Evolutionary conservation across 208 protist species (phyloP).

Genomic region (Leishmania arabica): DNA sequence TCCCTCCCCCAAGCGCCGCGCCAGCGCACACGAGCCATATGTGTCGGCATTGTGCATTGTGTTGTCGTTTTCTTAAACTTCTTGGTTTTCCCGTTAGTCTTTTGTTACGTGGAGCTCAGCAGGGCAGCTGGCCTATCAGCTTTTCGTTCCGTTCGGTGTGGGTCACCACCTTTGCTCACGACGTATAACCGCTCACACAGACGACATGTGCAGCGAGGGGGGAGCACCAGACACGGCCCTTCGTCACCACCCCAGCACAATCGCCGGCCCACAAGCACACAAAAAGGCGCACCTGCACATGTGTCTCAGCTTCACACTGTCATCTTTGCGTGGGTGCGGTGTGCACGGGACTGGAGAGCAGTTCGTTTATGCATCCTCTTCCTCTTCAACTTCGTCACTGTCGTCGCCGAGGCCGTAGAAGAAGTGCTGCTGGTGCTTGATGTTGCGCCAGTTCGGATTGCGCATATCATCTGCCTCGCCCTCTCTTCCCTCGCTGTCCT

Average conservation of each 20-base stretch:
- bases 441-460: constrained; percentile 81
- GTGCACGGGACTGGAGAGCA: not conserved
- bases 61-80: not conserved
- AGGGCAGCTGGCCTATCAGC: not conserved
- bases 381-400: constrained; percentile 46
- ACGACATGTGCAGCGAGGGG: not conserved
- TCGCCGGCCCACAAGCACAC: not conserved
- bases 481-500: not conserved
- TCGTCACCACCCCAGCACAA: not conserved
- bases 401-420: constrained; percentile 69
- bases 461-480: constrained; percentile 31
- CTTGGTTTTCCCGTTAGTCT: not conserved
- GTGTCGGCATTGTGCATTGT: not conserved
- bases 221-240: not conserved
- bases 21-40: too few relatives aligned
- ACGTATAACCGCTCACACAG: not conserved
- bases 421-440: constrained; percentile 74
- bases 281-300: not conserved
- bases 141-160: not conserved
- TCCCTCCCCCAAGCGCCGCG: not conserved
- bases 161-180: not conserved
- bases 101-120: not conserved
- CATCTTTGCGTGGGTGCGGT: not conserved
- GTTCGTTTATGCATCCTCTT: not conserved
- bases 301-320: not conserved